Conservation (phyloP, 106 monocot species). For the Allium cepa region DNA sequence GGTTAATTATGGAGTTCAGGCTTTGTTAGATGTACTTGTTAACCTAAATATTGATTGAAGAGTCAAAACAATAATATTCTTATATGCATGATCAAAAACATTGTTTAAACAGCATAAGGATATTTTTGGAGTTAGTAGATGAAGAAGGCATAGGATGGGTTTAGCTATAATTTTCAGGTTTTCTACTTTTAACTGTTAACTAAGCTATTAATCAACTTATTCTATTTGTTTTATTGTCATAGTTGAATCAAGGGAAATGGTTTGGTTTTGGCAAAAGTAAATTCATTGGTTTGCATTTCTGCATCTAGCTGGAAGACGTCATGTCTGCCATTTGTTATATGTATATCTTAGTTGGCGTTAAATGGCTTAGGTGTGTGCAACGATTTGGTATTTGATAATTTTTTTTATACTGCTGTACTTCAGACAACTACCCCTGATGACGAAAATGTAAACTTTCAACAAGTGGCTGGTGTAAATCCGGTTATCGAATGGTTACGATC, state of each 20-base stretch:
- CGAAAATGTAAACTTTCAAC: not conserved
- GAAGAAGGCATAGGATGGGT: too few species aligned
- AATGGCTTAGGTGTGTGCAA: too few species aligned
- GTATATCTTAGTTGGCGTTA: not conserved
- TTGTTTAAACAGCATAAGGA: too few species aligned
- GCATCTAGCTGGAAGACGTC: not conserved
- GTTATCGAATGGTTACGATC: conserved; percentile 57
- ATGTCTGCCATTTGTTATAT: not conserved
- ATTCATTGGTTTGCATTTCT: not conserved
- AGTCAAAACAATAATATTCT: too few species aligned
- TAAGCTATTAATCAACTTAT: too few species aligned
- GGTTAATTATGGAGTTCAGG: not conserved
- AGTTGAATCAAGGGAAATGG: not conserved
- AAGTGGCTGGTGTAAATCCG: conserved; percentile 27
- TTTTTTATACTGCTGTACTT: not conserved
- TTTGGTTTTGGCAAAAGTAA: not conserved
- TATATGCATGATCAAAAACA: too few species aligned
- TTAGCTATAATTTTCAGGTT: too few species aligned
- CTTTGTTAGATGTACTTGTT: not conserved
- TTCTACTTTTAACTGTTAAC: too few species aligned
- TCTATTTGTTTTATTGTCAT: too few species aligned
- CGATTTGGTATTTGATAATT: not conserved
- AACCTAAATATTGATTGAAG: too few species aligned
- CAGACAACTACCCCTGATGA: not conserved
- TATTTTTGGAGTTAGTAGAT: too few species aligned